phyloP scores from a whole-genome alignment of 225 moss, liverwort and hornwort genomes.

The Antitrichia curtipendula region DNA sequence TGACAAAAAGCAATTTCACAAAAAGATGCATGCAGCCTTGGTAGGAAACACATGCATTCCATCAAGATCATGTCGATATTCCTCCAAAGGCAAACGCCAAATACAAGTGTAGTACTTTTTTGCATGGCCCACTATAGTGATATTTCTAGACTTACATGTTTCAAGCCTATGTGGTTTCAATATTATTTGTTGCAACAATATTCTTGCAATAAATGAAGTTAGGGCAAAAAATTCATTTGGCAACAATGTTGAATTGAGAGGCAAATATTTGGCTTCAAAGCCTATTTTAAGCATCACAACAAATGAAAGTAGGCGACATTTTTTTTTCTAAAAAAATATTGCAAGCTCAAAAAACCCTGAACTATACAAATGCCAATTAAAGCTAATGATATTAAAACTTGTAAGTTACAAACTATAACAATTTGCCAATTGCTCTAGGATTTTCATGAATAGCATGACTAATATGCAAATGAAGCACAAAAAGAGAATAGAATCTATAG shows the following conservation, averaged over 20 bases:
- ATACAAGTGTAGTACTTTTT: too few relatives aligned
- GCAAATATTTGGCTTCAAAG: not conserved
- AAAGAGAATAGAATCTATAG: too few relatives aligned
- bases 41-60: too few relatives aligned
- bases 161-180: not conserved
- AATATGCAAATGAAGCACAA: too few relatives aligned
- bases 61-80: too few relatives aligned
- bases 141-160: too few relatives aligned
- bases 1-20: too few relatives aligned
- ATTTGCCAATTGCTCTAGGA: too few relatives aligned
- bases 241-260: not conserved
- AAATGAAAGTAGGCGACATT: not conserved
- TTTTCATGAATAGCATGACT: too few relatives aligned
- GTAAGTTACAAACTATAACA: not conserved
- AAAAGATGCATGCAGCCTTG: too few relatives aligned
- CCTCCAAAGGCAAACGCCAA: too few relatives aligned
- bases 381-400: not conserved
- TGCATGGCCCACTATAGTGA: too few relatives aligned
- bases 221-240: fast-evolving
- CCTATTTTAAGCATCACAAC: not conserved
- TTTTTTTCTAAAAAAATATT: not conserved
- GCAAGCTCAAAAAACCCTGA: not conserved
- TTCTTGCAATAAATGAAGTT: fast-evolving
- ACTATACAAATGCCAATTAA: not conserved
- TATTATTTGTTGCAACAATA: not conserved